Base-by-base conservation (phyloP, 768 basidiomycete genomes). In the Porpolomopsis calyptriformis region DNA sequence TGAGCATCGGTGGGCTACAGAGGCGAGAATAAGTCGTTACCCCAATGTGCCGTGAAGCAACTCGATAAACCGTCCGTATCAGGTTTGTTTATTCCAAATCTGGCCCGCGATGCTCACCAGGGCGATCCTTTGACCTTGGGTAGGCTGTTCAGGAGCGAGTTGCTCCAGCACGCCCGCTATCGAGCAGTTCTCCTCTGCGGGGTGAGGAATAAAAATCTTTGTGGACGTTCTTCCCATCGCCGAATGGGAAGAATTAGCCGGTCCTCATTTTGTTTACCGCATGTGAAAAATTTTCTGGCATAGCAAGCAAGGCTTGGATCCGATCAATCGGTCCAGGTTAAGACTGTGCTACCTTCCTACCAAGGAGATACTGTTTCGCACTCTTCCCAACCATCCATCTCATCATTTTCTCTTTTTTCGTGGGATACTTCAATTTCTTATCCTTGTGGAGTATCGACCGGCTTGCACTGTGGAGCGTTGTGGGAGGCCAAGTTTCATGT, bases 31-130 rank as follows among this genome's bases (percentile, higher is more conserved):
- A n/a, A n/a, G n/a, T n/a, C n/a, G n/a, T 36, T 59, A 84, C 86
- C 86, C 86, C 72, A 85, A 71, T 19, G 77, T 71, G 40, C 86
- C 86, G 60, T 90, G 86, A 6, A 88, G 64, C 52, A 89, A 82
- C 86, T 89, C 57, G 47, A 42, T 35, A 45, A 39, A 45, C n/a
- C n/a, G n/a, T n/a, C n/a, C n/a, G n/a, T n/a, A 39, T 6, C 50
- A 43, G 33, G 34, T 25, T 36, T 16, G 35, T 24, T 24, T 38
- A 50, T 33, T 36, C 36, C 39, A 29, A 33, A 46, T 42, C 24
- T 47, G 47, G 31, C 36, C 16, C 24, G 44, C 35, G 43, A 31
- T 8, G 69, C 79, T 39, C 48, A 85, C 84, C 65, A 86, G 57
- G 24, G 81, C 80, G 52, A 86, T 67, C 57, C 70, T 79, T 37